phyloP scores from a whole-genome alignment of 2,329 filamentous ascomycete species.

The Phaeosphaeriaceae sp. region DNA sequence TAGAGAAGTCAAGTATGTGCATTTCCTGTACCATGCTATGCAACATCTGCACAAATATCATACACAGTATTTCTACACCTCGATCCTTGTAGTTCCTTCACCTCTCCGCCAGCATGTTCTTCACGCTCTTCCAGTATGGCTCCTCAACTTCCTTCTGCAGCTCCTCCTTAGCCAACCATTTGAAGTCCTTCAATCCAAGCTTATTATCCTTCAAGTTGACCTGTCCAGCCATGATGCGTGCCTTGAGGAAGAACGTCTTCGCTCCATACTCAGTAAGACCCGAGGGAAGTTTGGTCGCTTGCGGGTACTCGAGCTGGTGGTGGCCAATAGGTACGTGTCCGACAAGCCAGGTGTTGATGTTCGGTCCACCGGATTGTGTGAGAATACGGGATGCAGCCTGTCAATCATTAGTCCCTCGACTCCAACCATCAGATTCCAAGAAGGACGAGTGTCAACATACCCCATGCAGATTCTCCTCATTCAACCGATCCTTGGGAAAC shows the following conservation, averaged over 20 bases:
- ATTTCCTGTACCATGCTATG: background rate
- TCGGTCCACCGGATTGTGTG: constrained; percentile 77
- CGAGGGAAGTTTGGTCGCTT: constrained; percentile 16
- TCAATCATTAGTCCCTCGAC: constrained; percentile 16
- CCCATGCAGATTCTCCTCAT: constrained; percentile 79
- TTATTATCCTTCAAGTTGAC: constrained; percentile 76
- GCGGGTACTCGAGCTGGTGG: constrained; percentile 65
- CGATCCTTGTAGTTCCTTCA: constrained; percentile 49
- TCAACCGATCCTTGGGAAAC: constrained; percentile 77
- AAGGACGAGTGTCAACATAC: constrained; percentile 63
- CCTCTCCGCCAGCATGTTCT: constrained; percentile 83
- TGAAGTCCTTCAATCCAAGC: constrained; percentile 80
- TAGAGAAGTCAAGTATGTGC: background rate
- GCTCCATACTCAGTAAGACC: constrained; percentile 63
- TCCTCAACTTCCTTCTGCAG: constrained; percentile 69
- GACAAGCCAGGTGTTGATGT: constrained; percentile 99
- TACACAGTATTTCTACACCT: background rate
- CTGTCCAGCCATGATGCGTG: constrained; percentile 96
- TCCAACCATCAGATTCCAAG: too few relatives aligned
- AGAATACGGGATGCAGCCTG: constrained; percentile 85
- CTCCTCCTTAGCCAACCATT: constrained; percentile 93
- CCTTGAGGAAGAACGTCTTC: constrained; percentile 97
- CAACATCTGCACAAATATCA: background rate
- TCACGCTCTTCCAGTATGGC: constrained; percentile 76
- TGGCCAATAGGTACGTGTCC: constrained; percentile 89